A percentile compares a stretch with the other conserved stretches of the same genome.
These are phyloP conservation scores for Przewalskia tangutica DNA, from an alignment of 257 asterid genomes.

Conservation along the genomic window DNA sequence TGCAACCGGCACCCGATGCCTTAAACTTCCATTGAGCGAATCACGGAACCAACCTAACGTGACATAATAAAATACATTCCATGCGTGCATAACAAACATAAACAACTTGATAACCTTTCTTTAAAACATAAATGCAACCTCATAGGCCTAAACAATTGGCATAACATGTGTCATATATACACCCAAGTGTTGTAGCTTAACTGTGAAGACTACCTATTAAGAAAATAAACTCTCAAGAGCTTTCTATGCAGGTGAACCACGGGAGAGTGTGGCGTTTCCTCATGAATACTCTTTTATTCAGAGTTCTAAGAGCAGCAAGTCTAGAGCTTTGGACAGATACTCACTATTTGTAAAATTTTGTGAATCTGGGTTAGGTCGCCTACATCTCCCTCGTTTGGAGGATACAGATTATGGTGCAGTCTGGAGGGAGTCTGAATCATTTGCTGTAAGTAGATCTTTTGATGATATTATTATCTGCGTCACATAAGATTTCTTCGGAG, in stretches of 20 bases:
- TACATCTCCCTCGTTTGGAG: slow-evolving; percentile 39
- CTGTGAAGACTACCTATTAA: background rate
- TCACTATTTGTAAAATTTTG: slow-evolving; percentile 48
- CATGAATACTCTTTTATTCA: slow-evolving; percentile 17
- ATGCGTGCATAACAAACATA: background rate
- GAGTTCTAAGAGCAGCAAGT: slow-evolving; percentile 9
- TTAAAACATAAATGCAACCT: background rate
- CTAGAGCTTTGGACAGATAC: slow-evolving; percentile 27
- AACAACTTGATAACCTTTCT: background rate
- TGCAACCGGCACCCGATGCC: background rate
- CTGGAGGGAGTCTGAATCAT: slow-evolving; percentile 63
- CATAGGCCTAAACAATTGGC: background rate
- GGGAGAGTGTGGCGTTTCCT: slow-evolving; percentile 11
- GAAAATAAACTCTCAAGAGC: background rate
- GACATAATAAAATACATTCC: background rate
- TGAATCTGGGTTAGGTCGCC: slow-evolving; percentile 56
- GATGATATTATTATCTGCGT: background rate
- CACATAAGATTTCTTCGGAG: background rate
- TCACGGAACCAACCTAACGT: background rate
- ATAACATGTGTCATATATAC: background rate
- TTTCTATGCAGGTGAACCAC: slow-evolving; percentile 32
- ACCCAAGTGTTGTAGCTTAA: background rate
- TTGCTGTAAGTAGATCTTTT: slow-evolving; percentile 40
- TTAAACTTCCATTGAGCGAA: background rate
- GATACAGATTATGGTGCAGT: slow-evolving; percentile 38